These are phyloP conservation scores for Conticribra guillardii DNA, from an alignment of 108 stramenopile species.

Conservation along the genomic window DNA sequence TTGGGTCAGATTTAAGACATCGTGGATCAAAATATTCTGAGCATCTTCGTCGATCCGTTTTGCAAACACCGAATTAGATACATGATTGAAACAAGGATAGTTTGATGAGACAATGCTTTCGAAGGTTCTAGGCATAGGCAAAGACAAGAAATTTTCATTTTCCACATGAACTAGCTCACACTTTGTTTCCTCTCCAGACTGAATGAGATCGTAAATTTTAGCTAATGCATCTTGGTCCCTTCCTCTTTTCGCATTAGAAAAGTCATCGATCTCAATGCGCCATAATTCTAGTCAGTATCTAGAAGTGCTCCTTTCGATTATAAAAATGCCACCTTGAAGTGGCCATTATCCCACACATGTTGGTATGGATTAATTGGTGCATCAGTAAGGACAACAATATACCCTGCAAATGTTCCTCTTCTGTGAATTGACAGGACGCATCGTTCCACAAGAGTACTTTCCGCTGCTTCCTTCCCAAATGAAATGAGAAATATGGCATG, in stretches of 20 bases:
- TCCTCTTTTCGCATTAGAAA: conserved; percentile 20
- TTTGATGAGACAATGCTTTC: not conserved
- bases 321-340: conserved; percentile 38
- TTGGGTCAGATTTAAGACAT: conserved; percentile 29
- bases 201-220: conserved; percentile 26
- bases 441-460: too few relatives aligned
- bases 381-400: conserved; percentile 54
- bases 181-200: conserved; percentile 33
- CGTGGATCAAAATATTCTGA: conserved; percentile 33
- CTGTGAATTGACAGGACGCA: conserved; percentile 52
- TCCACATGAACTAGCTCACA: conserved; percentile 37
- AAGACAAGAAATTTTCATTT: conserved; percentile 39
- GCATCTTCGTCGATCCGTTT: conserved; percentile 44
- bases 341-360: conserved; percentile 48
- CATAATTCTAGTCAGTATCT: conserved; percentile 41
- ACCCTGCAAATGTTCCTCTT: conserved; percentile 39
- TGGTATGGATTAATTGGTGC: conserved; percentile 43
- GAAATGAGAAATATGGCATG: conserved; percentile 53
- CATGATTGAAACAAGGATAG: conserved; percentile 38
- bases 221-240: conserved; percentile 46
- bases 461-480: conserved; percentile 52
- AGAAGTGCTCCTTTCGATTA: conserved; percentile 35
- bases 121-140: conserved; percentile 43
- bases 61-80: conserved; percentile 41
- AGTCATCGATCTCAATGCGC: conserved; percentile 36